Conservation (phyloP, 2,329 filamentous ascomycete genomes). For the Metarhizium humberi region DNA sequence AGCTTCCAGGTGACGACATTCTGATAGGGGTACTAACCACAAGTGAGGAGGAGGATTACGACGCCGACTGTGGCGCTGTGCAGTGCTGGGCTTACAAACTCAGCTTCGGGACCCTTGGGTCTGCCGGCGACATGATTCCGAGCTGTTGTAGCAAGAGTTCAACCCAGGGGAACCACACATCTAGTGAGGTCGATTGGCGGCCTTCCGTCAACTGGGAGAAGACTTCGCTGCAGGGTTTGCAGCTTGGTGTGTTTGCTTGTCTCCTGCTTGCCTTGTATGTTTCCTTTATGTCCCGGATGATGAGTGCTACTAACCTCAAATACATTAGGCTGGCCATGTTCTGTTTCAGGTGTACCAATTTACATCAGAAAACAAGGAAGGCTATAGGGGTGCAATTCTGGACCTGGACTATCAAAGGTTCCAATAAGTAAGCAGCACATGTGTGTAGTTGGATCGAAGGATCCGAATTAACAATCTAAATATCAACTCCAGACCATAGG, state of each 20-base stretch:
- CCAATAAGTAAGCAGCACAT: too few species aligned
- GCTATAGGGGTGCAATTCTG: not conserved
- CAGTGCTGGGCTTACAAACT: not conserved
- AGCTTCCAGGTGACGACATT: not conserved
- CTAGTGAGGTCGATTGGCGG: not conserved
- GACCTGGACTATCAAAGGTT: not conserved
- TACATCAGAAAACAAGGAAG: not conserved
- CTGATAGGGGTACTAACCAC: not conserved
- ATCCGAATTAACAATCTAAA: too few species aligned
- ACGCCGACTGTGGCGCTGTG: not conserved
- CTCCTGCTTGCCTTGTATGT: not conserved
- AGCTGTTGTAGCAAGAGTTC: not conserved
- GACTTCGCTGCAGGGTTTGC: not conserved
- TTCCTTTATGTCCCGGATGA: not conserved
- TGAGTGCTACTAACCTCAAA: not conserved
- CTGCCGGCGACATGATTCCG: not conserved
- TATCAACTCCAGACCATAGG: too few species aligned
- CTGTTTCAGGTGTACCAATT: not conserved
- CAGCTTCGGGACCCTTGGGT: not conserved
- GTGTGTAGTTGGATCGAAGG: too few species aligned
- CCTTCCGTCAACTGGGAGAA: not conserved
- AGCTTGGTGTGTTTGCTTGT: not conserved
- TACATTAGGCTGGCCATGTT: not conserved
- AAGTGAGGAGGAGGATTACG: not conserved
- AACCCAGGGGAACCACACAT: not conserved